These are phyloP conservation scores for Mycena filopes DNA, from an alignment of 768 basidiomycete species.

Conservation along the genomic window DNA sequence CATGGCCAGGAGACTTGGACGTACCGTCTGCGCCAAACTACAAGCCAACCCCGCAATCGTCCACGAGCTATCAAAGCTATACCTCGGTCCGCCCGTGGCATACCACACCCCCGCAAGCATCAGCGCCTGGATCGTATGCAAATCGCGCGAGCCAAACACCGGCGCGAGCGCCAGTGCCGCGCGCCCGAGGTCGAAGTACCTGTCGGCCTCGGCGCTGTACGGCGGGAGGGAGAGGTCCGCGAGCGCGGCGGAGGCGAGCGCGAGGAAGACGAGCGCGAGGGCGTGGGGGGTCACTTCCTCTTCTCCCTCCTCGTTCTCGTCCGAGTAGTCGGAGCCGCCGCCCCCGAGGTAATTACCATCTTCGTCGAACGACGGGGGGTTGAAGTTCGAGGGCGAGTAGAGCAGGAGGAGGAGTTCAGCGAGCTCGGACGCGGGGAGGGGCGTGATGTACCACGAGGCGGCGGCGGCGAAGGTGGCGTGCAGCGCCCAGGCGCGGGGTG, in stretches of 20 bases:
- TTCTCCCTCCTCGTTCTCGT: too few species aligned
- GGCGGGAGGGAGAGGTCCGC: conserved; percentile 45
- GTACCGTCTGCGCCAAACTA: conserved; percentile 35
- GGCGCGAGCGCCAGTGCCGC: conserved; percentile 24
- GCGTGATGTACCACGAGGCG: conserved; percentile 19
- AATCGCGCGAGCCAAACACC: conserved; percentile 13
- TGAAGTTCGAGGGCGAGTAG: neutral
- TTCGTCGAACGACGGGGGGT: too few species aligned
- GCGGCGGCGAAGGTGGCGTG: conserved; percentile 5
- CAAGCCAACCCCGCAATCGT: conserved; percentile 41
- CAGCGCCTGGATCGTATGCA: conserved; percentile 31
- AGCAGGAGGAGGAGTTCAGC: neutral
- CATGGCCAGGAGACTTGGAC: too few species aligned
- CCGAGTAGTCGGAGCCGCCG: too few species aligned
- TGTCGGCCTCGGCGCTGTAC: conserved; percentile 34
- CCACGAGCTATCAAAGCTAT: conserved; percentile 48
- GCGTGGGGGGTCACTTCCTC: too few species aligned
- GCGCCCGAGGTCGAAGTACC: conserved; percentile 27
- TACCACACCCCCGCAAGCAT: conserved; percentile 24
- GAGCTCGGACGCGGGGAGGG: conserved; percentile 9
- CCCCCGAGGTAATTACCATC: too few species aligned
- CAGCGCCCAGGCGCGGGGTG: conserved; percentile 12
- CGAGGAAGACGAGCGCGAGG: conserved; percentile 4
- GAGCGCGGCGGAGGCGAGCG: conserved; percentile 46
- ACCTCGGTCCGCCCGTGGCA: conserved; percentile 21